A percentile compares a stretch with the other conserved stretches of the same genome.
Conservation (phyloP, 345 rosid species). For the Barbarea vulgaris region DNA sequence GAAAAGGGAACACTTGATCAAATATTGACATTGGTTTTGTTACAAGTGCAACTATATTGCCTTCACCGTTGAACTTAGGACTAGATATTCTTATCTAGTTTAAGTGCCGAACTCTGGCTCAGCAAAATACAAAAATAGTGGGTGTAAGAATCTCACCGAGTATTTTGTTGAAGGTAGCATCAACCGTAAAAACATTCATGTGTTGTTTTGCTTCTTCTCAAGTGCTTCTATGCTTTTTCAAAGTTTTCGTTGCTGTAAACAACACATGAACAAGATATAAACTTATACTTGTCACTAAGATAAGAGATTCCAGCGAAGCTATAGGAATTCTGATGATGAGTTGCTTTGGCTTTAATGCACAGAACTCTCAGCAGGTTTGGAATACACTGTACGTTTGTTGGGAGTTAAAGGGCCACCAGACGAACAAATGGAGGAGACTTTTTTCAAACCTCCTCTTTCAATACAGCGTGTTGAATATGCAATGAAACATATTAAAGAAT, state of each 20-base stretch:
- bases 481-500: constrained; percentile 64
- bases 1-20: neutral
- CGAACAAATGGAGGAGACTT: constrained; percentile 84
- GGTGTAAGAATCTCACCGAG: no score
- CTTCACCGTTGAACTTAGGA: neutral
- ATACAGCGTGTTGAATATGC: constrained; percentile 93
- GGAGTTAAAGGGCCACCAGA: constrained; percentile 70
- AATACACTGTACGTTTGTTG: constrained; percentile 56
- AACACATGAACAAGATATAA: neutral
- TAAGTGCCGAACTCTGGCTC: no score
- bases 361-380: constrained; percentile 52
- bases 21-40: neutral
- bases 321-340: constrained; percentile 9
- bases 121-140: no score
- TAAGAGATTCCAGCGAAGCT: constrained; percentile 13
- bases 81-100: no score
- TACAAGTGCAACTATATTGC: neutral
- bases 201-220: neutral
- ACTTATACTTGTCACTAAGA: neutral
- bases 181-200: neutral
- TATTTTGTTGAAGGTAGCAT: neutral
- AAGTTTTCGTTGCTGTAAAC: neutral
- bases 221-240: neutral
- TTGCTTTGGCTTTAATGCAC: constrained; percentile 29
- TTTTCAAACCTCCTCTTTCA: constrained; percentile 90